Evolutionary conservation across 208 protist genomes (phyloP).

Genomic region (Trypanosoma rangeli): DNA sequence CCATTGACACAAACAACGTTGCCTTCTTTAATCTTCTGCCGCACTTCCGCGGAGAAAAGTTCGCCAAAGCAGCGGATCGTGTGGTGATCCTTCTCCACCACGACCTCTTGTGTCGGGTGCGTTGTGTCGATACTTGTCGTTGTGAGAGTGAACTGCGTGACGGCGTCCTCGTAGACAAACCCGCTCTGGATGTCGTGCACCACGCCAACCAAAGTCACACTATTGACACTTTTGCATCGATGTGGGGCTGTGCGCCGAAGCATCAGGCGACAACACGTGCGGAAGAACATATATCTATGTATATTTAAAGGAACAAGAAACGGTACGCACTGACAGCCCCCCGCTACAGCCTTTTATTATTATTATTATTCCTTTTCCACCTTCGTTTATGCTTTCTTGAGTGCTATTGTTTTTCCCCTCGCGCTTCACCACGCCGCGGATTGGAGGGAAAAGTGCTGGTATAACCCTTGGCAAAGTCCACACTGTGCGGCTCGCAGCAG

Average conservation of each 20-base stretch:
- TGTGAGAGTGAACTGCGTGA: constrained; percentile 91
- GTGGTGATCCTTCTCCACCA: constrained; percentile 92
- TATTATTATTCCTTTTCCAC: neutral
- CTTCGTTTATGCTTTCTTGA: too few species aligned
- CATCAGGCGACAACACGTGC: constrained; percentile 19
- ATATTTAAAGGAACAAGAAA: neutral
- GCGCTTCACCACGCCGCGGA: too few species aligned
- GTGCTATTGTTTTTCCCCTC: too few species aligned
- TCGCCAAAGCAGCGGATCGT: constrained; percentile 91
- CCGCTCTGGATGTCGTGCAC: constrained; percentile 89
- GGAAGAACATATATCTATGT: constrained; percentile 9
- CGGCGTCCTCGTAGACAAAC: constrained; percentile 90
- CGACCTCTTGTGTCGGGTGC: constrained; percentile 64
- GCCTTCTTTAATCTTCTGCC: constrained; percentile 73
- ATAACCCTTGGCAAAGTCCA: too few species aligned
- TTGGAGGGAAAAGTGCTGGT: too few species aligned
- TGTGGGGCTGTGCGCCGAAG: constrained; percentile 4
- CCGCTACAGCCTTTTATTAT: neutral
- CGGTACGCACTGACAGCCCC: neutral
- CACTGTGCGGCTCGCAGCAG: too few species aligned
- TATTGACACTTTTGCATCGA: constrained; percentile 68
- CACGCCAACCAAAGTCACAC: constrained; percentile 88
- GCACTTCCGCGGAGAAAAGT: constrained; percentile 81
- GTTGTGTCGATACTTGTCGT: constrained; percentile 87
- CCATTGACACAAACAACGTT: constrained; percentile 88